Base-by-base conservation (phyloP, 495 filamentous ascomycete species). In the Glonium stellatum region DNA sequence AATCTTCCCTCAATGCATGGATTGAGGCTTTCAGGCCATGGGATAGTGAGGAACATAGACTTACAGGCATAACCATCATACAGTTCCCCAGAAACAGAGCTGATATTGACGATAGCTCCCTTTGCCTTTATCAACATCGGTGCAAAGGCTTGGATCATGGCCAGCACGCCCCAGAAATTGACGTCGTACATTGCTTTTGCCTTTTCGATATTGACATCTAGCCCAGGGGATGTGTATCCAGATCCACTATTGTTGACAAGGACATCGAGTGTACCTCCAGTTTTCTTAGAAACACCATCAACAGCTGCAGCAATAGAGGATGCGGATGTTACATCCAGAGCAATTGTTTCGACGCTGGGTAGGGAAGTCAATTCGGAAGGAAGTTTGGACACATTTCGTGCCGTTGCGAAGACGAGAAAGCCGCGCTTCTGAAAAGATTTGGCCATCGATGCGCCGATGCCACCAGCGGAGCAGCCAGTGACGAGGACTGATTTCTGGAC, bases 391-490 rank as follows among this genome's bases (percentile, higher is more conserved):
- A 58, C 39, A 25, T 69, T 60, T 8, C 76, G 76, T 4, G 72
- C 72, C 0, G 75, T 75, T 1, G 76, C 76, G 62, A 73, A 75
- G 57, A 80, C 75, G 55, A 72, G 70, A 55, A 70, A 69, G 31
- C 70, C 73, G 8, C 60, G 65, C 36, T 69, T 54, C 35, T 76
- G 72, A 65, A 81, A 77, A 27, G 61, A 57, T 31, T 63, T 27
- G 18, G 73, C 77, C 0, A 80, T 58, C 1, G 75, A 73, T 0
- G 73, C 61, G 34, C 79, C 78, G 42, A 79, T 72, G 5, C 78
- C 76, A 46, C 75, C 75, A 44, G 68, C 69, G 39, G 69, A 75
- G 64, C 76, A 80, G 58, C 79, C 78, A 1, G 78, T 80, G 46
- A 80, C 78, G n/a, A 81, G 68, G 55, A 75, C 69, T 12, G 51